Evolutionary conservation across 176 grass and related monocot genomes (phyloP).

Genomic region (Urochloa ruziziensis): DNA sequence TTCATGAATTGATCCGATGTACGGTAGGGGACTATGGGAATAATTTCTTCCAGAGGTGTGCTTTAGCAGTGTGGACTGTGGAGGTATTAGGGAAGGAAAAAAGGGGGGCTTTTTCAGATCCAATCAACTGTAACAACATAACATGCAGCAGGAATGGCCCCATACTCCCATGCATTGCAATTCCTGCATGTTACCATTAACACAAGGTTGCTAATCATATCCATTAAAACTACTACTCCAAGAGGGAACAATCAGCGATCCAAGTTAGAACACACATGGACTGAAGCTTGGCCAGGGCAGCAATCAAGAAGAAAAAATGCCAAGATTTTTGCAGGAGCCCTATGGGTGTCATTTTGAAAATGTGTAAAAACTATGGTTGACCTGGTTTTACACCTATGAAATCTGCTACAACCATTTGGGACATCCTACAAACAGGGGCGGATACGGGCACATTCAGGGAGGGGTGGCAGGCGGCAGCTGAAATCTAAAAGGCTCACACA

Average conservation of each 20-base stretch:
- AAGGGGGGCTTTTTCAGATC: neutral
- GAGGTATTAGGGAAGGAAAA: neutral
- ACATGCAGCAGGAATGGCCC: neutral
- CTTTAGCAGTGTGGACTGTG: neutral
- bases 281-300: neutral
- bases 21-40: neutral
- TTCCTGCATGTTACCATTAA: neutral
- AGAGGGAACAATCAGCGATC: neutral
- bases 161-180: neutral
- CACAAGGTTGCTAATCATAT: neutral
- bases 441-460: neutral
- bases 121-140: neutral
- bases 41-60: neutral
- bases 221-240: neutral
- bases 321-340: neutral
- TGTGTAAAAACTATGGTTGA: neutral
- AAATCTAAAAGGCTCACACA: neutral
- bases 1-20: no score
- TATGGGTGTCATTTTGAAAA: neutral
- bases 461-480: accelerated
- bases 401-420: neutral
- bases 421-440: neutral
- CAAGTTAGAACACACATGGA: neutral
- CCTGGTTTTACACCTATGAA: neutral
- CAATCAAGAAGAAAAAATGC: neutral